Percentiles rank a stretch among this genome's conserved stretches.
These are phyloP conservation scores for Austroboletus eburneus DNA, from an alignment of 768 basidiomycete genomes.

Conservation along the genomic window DNA sequence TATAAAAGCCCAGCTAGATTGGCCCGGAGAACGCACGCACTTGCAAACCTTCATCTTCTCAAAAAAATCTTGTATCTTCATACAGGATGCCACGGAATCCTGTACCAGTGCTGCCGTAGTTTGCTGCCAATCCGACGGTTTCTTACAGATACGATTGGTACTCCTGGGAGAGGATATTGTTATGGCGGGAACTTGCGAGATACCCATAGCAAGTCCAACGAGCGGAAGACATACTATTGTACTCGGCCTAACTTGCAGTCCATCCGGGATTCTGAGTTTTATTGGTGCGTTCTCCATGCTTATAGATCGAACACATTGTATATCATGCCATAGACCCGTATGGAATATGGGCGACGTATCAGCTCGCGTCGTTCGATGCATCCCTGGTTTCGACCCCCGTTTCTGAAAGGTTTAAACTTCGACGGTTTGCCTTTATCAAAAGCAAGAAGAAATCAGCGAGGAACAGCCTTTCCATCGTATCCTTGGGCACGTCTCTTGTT, in stretches of 20 bases:
- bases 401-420: slow-evolving; percentile 19
- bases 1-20: slow-evolving; percentile 21
- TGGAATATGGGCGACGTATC: slow-evolving; percentile 41
- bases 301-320: neutral
- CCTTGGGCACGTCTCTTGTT: slow-evolving; percentile 55
- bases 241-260: slow-evolving; percentile 31
- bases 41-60: slow-evolving; percentile 31
- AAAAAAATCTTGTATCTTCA: slow-evolving; percentile 25
- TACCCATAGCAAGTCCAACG: slow-evolving; percentile 13
- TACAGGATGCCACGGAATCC: slow-evolving; percentile 13
- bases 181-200: slow-evolving; percentile 17
- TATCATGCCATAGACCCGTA: slow-evolving; percentile 34
- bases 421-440: slow-evolving; percentile 13
- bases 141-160: slow-evolving; percentile 21
- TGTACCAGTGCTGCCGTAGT: slow-evolving; percentile 13
- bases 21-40: slow-evolving; percentile 26
- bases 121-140: slow-evolving; percentile 18
- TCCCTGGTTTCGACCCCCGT: slow-evolving; percentile 23
- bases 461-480: slow-evolving; percentile 36
- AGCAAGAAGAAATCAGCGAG: slow-evolving; percentile 7
- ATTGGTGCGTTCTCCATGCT: slow-evolving; percentile 38
- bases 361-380: slow-evolving; percentile 25
- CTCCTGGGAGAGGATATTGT: slow-evolving; percentile 18
- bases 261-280: slow-evolving; percentile 46
- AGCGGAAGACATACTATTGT: neutral